Evolutionary conservation across 2,329 filamentous ascomycete genomes (phyloP), one percentile per base, ranked within the genome.

Genomic region (Raffaelea deltoideospora): DNA sequence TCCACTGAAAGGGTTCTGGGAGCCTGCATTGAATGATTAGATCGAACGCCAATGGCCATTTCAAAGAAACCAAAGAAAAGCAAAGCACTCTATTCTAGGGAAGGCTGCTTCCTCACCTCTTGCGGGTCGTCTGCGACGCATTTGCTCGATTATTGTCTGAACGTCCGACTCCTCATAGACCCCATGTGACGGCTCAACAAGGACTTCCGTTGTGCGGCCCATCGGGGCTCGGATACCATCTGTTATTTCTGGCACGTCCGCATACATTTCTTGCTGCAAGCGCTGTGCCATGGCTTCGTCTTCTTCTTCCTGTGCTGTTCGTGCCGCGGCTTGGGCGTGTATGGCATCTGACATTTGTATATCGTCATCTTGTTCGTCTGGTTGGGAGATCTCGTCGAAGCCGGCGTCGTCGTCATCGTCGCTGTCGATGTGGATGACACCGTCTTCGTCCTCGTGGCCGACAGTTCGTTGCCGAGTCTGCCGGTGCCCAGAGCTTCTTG

Each of bases 271-370:
- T 51, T 98, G 82, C 55, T 98, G 90, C 41, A 98, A 57, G 39
- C 83, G 74, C 54, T 87, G 75, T 7, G 90, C 90, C 76, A 96
- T 88, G 31, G 83, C 87, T 36, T 85, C 87, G 50, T 98, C 90
- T 50, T 94, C 86, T 44, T 95, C 87, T 45, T 81, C 73, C 37
- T 76, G 64, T 14, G 69, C 72, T 5, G 55, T 58, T 23, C 57
- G 59, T 10, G 59, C 59, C 28, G 66, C 58, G 2, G 52, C 52
- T 4, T 52, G 58, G 1, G 56, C 60, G 18, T 56, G 57, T 5
- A 53, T 56, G 4, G 59, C 58, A 15, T 60, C 59, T 15, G 58
- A 53, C 15, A 57, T 53, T 35, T 56, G 55, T 43, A 59, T 56
- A 37, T 60, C 55, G 38, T 38, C 35, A 17, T 41, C 40, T n/a